Conservation (phyloP, 345 rosid genomes). For the Salix udensis region DNA sequence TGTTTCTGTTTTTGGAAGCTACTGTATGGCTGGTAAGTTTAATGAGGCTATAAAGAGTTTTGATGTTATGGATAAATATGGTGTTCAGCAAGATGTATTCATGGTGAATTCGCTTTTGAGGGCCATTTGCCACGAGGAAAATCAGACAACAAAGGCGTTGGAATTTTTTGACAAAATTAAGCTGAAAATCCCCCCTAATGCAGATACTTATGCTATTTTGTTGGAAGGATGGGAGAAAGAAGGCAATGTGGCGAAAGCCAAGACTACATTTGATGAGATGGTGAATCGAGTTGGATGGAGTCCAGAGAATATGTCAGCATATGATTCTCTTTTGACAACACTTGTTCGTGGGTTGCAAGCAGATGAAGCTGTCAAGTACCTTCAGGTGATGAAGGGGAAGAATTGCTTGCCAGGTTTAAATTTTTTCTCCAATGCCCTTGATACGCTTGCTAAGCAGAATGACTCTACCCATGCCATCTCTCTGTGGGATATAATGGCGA, state of each 20-base stretch:
- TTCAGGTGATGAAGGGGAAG: slow-evolving; percentile 43
- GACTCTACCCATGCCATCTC: slow-evolving; percentile 24
- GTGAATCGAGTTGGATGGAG: slow-evolving; percentile 42
- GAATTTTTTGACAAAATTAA: slow-evolving; percentile 43
- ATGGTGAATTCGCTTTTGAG: slow-evolving; percentile 52
- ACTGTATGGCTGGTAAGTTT: slow-evolving; percentile 34
- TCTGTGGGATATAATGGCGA: slow-evolving; percentile 45
- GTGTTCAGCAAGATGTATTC: slow-evolving; percentile 36
- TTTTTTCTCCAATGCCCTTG: slow-evolving; percentile 45
- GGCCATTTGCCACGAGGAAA: slow-evolving; percentile 40
- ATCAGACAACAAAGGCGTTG: slow-evolving; percentile 30
- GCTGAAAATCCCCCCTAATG: slow-evolving; percentile 38
- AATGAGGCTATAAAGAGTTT: slow-evolving; percentile 49
- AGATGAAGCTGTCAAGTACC: slow-evolving; percentile 41
- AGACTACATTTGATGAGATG: slow-evolving; percentile 51
- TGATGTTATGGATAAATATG: slow-evolving; percentile 52
- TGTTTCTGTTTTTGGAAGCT: slow-evolving; percentile 41
- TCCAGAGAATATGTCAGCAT: slow-evolving; percentile 19
- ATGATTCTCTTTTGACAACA: slow-evolving; percentile 38
- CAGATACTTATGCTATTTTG: slow-evolving; percentile 46
- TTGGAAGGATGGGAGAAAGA: slow-evolving; percentile 66
- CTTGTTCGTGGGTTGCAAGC: slow-evolving; percentile 31
- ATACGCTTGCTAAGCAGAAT: slow-evolving; percentile 38
- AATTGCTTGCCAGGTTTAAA: slow-evolving; percentile 50
- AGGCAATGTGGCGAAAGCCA: slow-evolving; percentile 45